Conservation (phyloP, 2,329 filamentous ascomycete genomes). For the Macrophomina phaseolina region DNA sequence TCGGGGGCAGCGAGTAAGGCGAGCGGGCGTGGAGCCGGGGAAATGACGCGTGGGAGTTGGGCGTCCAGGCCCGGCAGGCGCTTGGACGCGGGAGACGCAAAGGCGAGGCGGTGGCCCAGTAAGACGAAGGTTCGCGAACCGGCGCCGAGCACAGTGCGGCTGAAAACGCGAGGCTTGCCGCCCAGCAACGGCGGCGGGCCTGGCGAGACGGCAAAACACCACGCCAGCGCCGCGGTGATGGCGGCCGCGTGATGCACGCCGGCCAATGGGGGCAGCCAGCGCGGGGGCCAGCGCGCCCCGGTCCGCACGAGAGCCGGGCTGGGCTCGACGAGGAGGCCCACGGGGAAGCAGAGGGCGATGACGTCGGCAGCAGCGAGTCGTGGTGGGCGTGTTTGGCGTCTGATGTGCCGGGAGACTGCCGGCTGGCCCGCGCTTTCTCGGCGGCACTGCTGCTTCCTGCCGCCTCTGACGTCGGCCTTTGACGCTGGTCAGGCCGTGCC, state of each 20-base stretch:
- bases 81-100: neutral
- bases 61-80: neutral
- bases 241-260: neutral
- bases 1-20: neutral
- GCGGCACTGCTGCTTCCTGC: neutral
- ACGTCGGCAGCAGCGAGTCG: slow-evolving; percentile 7
- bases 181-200: neutral
- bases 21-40: neutral
- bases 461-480: slow-evolving; percentile 21
- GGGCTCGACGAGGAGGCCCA: neutral
- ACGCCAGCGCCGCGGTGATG: neutral
- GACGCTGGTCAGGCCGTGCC: neutral
- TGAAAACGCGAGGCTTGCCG: slow-evolving; percentile 17
- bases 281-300: slow-evolving; percentile 7
- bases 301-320: slow-evolving; percentile 3
- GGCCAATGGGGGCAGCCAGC: slow-evolving; percentile 1
- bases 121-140: slow-evolving; percentile 5
- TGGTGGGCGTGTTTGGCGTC: neutral
- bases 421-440: neutral
- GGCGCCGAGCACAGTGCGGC: neutral
- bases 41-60: neutral
- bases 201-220: neutral
- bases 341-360: neutral
- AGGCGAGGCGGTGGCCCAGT: neutral
- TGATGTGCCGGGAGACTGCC: slow-evolving; percentile 13